Base-by-base conservation (phyloP, 805 yeast species). In the Saccharomycopsis sp. region DNA sequence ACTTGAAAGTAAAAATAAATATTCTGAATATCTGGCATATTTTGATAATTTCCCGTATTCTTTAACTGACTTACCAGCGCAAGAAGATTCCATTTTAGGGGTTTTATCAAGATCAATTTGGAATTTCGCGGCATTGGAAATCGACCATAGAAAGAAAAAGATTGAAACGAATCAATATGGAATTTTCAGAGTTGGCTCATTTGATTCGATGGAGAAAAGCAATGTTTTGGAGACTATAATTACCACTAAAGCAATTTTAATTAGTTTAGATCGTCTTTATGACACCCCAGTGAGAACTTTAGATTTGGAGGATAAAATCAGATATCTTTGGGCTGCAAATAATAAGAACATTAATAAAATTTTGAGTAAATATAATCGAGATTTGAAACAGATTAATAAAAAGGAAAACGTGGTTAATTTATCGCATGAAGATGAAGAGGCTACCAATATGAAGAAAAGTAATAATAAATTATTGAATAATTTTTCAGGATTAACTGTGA, bases 201-300 rank as follows among this genome's bases (percentile, higher is more conserved):
- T 93, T 52, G 96, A 85, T 59, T 86, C 96, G 51, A 68, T 90
- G 46, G 96, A 87, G 56, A 72, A 96, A 53, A 85, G 96, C 3
- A 87, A 87, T 53, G 70, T 86, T 50, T 78, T 93, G 4, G 67
- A 65, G 38, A 55, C 85, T 63, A 81, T 88, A 7, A 71, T 90
- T 2, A 81, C 89, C 26, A 73, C 73, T 52, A 81, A 79, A 43
- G 85, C 86, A 2, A 56, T 93, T 29, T 66, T 63, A 17, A 44
- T 59, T 32, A 64, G 67, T 5, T 54, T 66, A 16, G 48, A 54
- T 9, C 72, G 68, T 44, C 28, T 37, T n/a, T 50, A 50, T 27
- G 36, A 32, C 16, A 21, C 14, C 6, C 13, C 41, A 20, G 33
- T 21, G 4, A 32, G 35, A 9, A 48, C 47, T 7, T 24, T 40